These are phyloP conservation scores for Aspergillus novoparasiticus DNA, from an alignment of 2,329 filamentous ascomycete genomes.

Conservation along the genomic window DNA sequence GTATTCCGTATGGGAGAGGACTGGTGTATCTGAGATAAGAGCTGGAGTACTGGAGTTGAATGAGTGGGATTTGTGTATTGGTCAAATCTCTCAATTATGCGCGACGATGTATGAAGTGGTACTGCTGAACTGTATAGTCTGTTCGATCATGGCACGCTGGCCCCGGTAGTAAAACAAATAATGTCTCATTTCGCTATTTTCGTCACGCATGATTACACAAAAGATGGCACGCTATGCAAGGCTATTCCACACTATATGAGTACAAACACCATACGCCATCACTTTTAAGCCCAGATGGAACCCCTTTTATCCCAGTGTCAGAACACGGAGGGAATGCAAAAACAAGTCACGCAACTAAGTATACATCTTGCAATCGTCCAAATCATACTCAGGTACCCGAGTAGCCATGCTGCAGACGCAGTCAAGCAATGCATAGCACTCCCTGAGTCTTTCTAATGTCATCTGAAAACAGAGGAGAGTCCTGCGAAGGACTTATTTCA, in stretches of 20 bases:
- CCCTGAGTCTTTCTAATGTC: neutral
- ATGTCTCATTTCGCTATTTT: conserved; percentile 9
- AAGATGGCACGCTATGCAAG: conserved; percentile 21
- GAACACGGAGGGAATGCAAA: neutral
- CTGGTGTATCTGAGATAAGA: too few relatives aligned
- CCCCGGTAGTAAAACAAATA: neutral
- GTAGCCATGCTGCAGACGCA: neutral
- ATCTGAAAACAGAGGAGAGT: too few relatives aligned
- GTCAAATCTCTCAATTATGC: too few relatives aligned
- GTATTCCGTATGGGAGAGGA: too few relatives aligned
- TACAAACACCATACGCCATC: conserved; percentile 14
- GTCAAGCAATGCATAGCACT: neutral
- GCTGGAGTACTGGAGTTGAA: too few relatives aligned
- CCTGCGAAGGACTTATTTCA: neutral
- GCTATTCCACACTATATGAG: conserved; percentile 3
- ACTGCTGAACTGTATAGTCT: too few relatives aligned
- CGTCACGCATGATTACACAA: conserved; percentile 5
- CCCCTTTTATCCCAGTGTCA: conserved; percentile 4
- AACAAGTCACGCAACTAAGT: conserved; percentile 8
- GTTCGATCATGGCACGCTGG: too few relatives aligned
- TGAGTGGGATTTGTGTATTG: too few relatives aligned
- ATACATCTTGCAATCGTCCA: conserved; percentile 9
- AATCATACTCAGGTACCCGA: neutral
- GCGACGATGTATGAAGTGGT: too few relatives aligned
- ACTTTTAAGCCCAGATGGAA: conserved; percentile 4